Percentiles rank a stretch among this genome's conserved stretches.
Evolutionary conservation across 139 green algal genomes (phyloP).

Genomic region (Coelastrella sp.): DNA sequence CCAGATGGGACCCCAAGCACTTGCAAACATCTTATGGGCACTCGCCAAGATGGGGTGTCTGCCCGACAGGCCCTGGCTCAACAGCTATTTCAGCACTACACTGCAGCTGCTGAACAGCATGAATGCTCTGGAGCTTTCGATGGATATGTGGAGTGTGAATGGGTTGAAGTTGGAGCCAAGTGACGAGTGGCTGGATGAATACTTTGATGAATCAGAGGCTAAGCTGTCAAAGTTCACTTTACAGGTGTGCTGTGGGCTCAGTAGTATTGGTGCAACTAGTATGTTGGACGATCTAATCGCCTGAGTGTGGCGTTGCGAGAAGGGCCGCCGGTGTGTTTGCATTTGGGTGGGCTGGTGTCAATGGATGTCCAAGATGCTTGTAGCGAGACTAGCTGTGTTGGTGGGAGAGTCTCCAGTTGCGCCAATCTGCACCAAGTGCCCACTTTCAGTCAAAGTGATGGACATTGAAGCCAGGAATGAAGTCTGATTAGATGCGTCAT

Average conservation of each 20-base stretch:
- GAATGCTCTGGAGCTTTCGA: neutral
- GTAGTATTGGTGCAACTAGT: neutral
- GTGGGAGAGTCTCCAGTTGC: no score
- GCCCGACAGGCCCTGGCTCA: conserved; percentile 37
- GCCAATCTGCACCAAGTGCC: no score
- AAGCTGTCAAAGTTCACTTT: conserved; percentile 6
- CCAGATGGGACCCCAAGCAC: conserved; percentile 24
- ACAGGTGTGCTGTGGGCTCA: neutral
- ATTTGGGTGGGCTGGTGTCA: no score
- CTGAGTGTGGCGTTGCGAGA: no score
- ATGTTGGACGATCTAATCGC: no score
- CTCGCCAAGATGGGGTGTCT: conserved; percentile 18
- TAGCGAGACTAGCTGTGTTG: no score
- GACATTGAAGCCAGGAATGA: no score
- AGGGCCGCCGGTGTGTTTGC: no score
- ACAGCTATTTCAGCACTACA: conserved; percentile 8
- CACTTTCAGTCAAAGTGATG: no score
- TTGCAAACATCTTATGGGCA: conserved; percentile 28
- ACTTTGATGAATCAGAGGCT: conserved; percentile 45
- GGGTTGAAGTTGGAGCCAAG: conserved; percentile 26
- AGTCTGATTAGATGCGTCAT: no score
- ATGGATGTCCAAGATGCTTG: no score
- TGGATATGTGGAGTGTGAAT: conserved; percentile 42
- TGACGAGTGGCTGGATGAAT: conserved; percentile 52
- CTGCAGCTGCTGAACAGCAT: conserved; percentile 42